These are phyloP conservation scores for Meyerozyma smithsonii DNA, from an alignment of 1,139 yeast genomes.

Conservation along the genomic window DNA sequence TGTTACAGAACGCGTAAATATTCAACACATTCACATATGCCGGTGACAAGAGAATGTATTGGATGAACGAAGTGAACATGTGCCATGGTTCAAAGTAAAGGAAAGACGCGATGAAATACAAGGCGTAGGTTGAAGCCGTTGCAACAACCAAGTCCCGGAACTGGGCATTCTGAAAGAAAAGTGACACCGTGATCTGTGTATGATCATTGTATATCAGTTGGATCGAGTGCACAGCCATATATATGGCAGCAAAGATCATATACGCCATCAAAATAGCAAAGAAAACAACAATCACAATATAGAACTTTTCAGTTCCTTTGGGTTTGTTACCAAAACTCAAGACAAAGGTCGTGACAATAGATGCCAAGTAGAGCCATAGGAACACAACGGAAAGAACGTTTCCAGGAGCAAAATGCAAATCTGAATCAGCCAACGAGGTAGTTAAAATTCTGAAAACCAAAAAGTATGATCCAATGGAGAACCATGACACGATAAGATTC, in stretches of 20 bases:
- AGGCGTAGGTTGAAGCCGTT: slow-evolving; percentile 42
- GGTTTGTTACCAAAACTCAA: slow-evolving; percentile 27
- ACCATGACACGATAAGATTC: slow-evolving; percentile 26
- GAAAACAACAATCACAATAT: slow-evolving; percentile 17
- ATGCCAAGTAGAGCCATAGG: slow-evolving; percentile 22
- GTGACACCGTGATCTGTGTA: slow-evolving; percentile 30
- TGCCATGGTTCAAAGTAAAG: slow-evolving; percentile 50
- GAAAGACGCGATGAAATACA: slow-evolving; percentile 43
- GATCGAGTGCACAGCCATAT: slow-evolving; percentile 44
- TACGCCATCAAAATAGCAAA: slow-evolving; percentile 25
- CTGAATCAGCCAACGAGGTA: slow-evolving; percentile 47
- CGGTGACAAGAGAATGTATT: slow-evolving; percentile 44
- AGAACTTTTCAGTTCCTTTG: slow-evolving; percentile 21
- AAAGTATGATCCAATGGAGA: slow-evolving; percentile 64
- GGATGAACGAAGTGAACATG: slow-evolving; percentile 46
- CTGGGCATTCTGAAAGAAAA: slow-evolving; percentile 39
- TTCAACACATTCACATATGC: slow-evolving; percentile 45
- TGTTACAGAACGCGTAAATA: slow-evolving; percentile 47
- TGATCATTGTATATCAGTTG: slow-evolving; percentile 28
- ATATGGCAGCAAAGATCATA: slow-evolving; percentile 43
- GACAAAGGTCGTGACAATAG: slow-evolving; percentile 22
- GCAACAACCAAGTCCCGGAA: slow-evolving; percentile 48
- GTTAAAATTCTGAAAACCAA: slow-evolving; percentile 66
- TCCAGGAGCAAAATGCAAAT: slow-evolving; percentile 29
- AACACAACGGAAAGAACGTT: slow-evolving; percentile 20